Evolutionary conservation across 129 eudicot species (phyloP).

Genomic region (Helichrysum umbraculigerum): DNA sequence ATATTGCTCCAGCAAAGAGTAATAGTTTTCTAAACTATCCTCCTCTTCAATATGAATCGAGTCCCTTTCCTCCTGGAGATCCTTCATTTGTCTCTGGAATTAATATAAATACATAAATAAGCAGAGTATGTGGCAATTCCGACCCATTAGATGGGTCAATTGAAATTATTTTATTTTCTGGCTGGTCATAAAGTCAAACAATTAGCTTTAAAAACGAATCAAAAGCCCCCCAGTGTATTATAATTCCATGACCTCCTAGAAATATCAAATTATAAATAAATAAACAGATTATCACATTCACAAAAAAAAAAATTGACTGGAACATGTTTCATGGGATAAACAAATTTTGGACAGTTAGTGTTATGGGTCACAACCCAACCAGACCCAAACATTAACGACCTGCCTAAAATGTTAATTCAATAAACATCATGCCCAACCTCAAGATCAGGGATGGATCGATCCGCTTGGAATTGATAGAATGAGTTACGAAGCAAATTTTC

Average conservation of each 20-base stretch:
- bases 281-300: not conserved
- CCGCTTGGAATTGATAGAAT: constrained; percentile 95
- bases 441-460: constrained; percentile 90
- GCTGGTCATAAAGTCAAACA: not conserved
- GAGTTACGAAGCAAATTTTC: constrained; percentile 95
- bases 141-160: not conserved
- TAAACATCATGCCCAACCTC: constrained; percentile 16
- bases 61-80: constrained; percentile 79
- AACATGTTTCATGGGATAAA: not conserved
- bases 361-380: not conserved
- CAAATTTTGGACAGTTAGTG: not conserved
- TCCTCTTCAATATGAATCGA: constrained; percentile 85
- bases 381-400: not conserved
- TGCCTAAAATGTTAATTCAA: not conserved
- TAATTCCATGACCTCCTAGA: not conserved
- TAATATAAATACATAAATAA: constrained; percentile 12
- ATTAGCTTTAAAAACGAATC: not conserved
- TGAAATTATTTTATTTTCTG: not conserved
- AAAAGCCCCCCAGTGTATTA: not conserved
- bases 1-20: constrained; percentile 73
- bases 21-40: constrained; percentile 84
- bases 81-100: constrained; percentile 81
- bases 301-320: too few species aligned
- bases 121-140: not conserved
- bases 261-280: not conserved